These are phyloP conservation scores for Pichia ethanolica DNA, from an alignment of 805 yeast genomes.

Conservation along the genomic window DNA sequence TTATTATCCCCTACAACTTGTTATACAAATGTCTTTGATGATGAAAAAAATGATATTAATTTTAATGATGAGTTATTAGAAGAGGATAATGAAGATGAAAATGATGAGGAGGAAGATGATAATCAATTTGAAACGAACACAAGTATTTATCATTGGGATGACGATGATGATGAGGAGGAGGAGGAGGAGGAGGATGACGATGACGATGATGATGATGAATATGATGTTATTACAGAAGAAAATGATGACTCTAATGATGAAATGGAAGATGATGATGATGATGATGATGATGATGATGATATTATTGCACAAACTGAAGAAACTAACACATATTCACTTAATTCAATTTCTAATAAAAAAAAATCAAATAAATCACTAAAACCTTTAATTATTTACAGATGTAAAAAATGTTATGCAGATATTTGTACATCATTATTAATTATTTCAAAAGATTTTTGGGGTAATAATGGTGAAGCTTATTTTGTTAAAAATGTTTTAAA, in stretches of 20 bases:
- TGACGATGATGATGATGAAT: background rate
- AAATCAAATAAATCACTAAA: background rate
- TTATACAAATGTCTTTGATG: background rate
- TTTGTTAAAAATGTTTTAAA: conserved; percentile 28
- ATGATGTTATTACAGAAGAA: background rate
- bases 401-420: conserved; percentile 29
- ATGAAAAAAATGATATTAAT: background rate
- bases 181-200: background rate
- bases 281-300: background rate
- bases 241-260: background rate
- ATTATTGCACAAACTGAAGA: background rate
- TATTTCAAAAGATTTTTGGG: conserved; percentile 29
- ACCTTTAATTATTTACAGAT: conserved; percentile 18
- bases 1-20: background rate
- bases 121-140: no score
- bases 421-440: conserved; percentile 24
- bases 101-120: background rate
- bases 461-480: conserved; percentile 28
- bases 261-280: background rate
- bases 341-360: no score
- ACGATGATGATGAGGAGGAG: background rate
- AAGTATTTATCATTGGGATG: background rate
- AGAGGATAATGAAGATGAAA: background rate
- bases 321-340: no score
- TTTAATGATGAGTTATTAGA: conserved; percentile 1